Base-by-base conservation (phyloP, 805 yeast species). In the Ogataea populi-albae region DNA sequence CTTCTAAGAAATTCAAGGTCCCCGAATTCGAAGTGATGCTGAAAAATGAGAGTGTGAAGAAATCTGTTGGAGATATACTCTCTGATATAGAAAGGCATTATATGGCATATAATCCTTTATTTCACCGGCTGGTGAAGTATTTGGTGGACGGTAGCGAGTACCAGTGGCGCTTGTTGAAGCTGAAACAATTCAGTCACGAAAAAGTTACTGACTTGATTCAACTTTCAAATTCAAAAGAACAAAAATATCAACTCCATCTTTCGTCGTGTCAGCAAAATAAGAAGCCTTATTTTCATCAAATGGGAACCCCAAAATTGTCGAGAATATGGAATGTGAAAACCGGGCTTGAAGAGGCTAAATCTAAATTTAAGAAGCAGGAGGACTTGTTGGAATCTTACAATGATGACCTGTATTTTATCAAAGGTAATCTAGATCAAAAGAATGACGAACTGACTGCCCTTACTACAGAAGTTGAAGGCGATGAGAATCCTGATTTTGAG, bases 221-320 rank as follows among this genome's bases (percentile, higher is more conserved):
- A 3, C 19, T 45, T 15, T 42, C 52, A 2, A 37, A 37, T 4
- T 28, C 41, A 2, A 49, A 40, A 19, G 57, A 56, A 34, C 45
- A 59, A 27, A 52, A 51, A 30, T 30, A 43, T 3, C 51, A 53
- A 5, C 54, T 51, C 11, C 41, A 46, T 29, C n/a, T 56, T 6
- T 41, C 41, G 4, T 10, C 17, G 1, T 30, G 30, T 8, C 22
- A 24, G 4, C 39, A 21, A 6, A 16, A 29, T 15, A 55, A 50
- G 33, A 46, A 43, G 32, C 46, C 47, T 1, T 55, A 55, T 32
- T 46, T 45, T 19, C 45, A 52, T 28, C 39, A 37, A 26, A 20
- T 55, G 46, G 65, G 64, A 4, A 54, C 59, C 2, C 52, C 63
- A 0, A 49, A 43, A 25, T 32, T 61, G 23, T 42, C 62, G 5